A percentile compares a stretch with the other conserved stretches of the same genome.
phyloP scores from a whole-genome alignment of 192 early-diverging fungal species.

The Entomortierella lignicola region DNA sequence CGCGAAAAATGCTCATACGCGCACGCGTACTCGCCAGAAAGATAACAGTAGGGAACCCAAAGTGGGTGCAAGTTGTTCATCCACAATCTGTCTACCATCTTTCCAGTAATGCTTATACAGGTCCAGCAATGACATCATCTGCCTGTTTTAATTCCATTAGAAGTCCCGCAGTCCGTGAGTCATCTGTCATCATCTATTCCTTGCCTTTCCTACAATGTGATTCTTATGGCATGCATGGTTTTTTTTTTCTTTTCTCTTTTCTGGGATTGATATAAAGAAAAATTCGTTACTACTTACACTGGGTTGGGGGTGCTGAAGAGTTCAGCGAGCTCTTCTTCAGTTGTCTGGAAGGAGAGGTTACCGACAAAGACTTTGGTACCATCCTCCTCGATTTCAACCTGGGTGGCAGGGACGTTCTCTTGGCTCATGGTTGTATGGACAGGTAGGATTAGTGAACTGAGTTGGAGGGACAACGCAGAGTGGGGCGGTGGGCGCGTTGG shows the following conservation, averaged over 20 bases:
- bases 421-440: constrained; percentile 44
- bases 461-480: constrained; percentile 12
- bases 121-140: no score
- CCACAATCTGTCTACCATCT: no score
- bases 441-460: constrained; percentile 27
- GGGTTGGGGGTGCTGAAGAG: constrained; percentile 79
- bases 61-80: no score
- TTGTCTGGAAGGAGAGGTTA: constrained; percentile 92
- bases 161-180: not conserved
- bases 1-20: no score
- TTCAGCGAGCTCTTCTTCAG: constrained; percentile 79
- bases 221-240: not conserved
- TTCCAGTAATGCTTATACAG: no score
- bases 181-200: not conserved
- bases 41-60: no score
- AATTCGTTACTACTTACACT: constrained; percentile 78
- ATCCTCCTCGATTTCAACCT: constrained; percentile 53
- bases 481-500: constrained; percentile 6
- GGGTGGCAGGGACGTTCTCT: constrained; percentile 38
- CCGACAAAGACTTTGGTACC: constrained; percentile 93
- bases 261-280: not conserved
- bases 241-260: constrained; percentile 3
- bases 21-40: no score
- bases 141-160: not conserved
- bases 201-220: not conserved